Evolutionary conservation across 257 asterid genomes (phyloP).

Genomic region (Eucommia ulmoides): DNA sequence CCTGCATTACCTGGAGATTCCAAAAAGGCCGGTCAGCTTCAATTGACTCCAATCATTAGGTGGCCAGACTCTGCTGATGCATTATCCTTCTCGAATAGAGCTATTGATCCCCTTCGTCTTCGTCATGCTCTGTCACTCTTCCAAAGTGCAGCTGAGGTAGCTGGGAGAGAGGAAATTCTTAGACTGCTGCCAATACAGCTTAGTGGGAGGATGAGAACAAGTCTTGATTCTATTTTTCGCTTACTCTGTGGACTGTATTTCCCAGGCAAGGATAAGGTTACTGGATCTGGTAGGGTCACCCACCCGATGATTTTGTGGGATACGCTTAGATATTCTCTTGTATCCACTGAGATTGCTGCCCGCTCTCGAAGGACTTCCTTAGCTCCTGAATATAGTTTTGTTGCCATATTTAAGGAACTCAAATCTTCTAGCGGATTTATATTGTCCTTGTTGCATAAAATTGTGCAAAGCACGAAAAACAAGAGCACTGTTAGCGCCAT

Average conservation of each 20-base stretch:
- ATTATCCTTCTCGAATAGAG: slow-evolving; percentile 19
- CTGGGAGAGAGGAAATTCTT: slow-evolving; percentile 34
- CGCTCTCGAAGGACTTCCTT: slow-evolving; percentile 58
- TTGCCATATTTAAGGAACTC: slow-evolving; percentile 57
- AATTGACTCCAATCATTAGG: slow-evolving; percentile 16
- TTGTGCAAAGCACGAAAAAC: slow-evolving; percentile 43
- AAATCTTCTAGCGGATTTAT: slow-evolving; percentile 76
- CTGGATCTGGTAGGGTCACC: slow-evolving; percentile 58
- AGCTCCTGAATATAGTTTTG: slow-evolving; percentile 53
- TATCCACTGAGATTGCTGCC: slow-evolving; percentile 76
- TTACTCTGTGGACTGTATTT: slow-evolving; percentile 61
- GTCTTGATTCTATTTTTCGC: slow-evolving; percentile 48
- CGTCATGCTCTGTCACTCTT: slow-evolving; percentile 53
- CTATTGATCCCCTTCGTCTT: slow-evolving; percentile 28
- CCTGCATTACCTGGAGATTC: slow-evolving; percentile 48
- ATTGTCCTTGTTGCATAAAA: slow-evolving; percentile 61
- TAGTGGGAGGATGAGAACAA: slow-evolving; percentile 30
- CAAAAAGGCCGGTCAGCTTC: slow-evolving; percentile 21
- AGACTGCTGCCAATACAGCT: slow-evolving; percentile 38
- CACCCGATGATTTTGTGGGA: slow-evolving; percentile 74
- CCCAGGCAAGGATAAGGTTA: slow-evolving; percentile 51
- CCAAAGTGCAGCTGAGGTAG: slow-evolving; percentile 45
- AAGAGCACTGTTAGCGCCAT: slow-evolving; percentile 38
- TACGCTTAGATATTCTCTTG: slow-evolving; percentile 73
- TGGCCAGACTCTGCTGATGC: slow-evolving; percentile 18